Evolutionary conservation across 2,329 filamentous ascomycete species (phyloP).

Genomic region (Arthrobotrys conoides): DNA sequence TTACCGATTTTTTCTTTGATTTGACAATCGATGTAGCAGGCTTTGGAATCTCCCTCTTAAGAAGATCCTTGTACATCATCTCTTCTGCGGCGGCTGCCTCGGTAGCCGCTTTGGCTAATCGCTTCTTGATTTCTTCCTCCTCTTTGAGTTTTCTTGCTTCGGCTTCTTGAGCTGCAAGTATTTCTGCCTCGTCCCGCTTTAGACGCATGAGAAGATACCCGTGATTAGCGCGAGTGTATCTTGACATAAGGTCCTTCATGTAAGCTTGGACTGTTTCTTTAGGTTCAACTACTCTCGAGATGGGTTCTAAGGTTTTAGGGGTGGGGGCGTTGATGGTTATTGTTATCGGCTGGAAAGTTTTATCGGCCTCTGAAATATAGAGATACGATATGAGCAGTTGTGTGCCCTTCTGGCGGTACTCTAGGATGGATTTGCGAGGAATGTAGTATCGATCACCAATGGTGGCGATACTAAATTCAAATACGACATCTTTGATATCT

Average conservation of each 20-base stretch:
- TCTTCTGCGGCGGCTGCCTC: slow-evolving; percentile 53
- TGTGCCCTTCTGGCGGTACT: slow-evolving; percentile 73
- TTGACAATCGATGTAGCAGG: slow-evolving; percentile 59
- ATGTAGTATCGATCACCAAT: slow-evolving; percentile 83
- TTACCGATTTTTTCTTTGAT: slow-evolving; percentile 60
- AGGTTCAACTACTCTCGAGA: slow-evolving; percentile 75
- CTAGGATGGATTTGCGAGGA: slow-evolving; percentile 82
- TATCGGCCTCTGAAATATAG: slow-evolving; percentile 73
- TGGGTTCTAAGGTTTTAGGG: slow-evolving; percentile 74
- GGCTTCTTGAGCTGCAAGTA: slow-evolving; percentile 52
- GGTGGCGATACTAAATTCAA: slow-evolving; percentile 74
- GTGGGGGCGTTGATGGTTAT: slow-evolving; percentile 73
- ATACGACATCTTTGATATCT: slow-evolving; percentile 77
- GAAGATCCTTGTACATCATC: slow-evolving; percentile 52
- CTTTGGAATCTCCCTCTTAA: slow-evolving; percentile 46
- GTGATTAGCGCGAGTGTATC: slow-evolving; percentile 78
- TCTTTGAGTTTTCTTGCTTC: slow-evolving; percentile 58
- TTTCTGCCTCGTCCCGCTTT: slow-evolving; percentile 68
- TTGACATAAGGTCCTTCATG: slow-evolving; percentile 80
- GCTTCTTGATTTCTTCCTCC: slow-evolving; percentile 54
- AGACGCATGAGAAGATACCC: slow-evolving; percentile 78
- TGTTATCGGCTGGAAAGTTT: slow-evolving; percentile 82
- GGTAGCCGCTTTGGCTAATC: slow-evolving; percentile 58
- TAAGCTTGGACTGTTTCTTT: slow-evolving; percentile 76
- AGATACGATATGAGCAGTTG: slow-evolving; percentile 82